These are phyloP conservation scores for Spergularia marina DNA, from an alignment of 148 eudicot genomes.

Conservation along the genomic window DNA sequence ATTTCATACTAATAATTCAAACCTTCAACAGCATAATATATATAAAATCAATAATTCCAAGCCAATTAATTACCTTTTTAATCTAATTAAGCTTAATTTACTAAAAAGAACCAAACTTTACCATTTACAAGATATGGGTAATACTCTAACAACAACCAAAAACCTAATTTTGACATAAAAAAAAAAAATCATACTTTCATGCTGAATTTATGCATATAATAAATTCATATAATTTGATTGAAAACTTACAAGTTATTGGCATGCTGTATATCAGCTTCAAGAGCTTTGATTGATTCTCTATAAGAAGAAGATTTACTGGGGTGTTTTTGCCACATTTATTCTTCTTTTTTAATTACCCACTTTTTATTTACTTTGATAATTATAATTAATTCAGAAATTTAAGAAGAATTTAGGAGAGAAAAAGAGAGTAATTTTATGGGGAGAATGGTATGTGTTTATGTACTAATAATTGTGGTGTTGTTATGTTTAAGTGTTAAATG, in stretches of 20 bases:
- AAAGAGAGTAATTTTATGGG: not conserved
- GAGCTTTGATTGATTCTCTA: slow-evolving; percentile 70
- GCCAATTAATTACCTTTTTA: not conserved
- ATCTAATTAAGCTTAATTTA: not conserved
- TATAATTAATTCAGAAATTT: not conserved
- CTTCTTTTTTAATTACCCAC: not conserved
- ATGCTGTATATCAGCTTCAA: slow-evolving; percentile 92
- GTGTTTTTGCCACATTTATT: slow-evolving; percentile 60
- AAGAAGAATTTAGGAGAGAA: slow-evolving; percentile 3
- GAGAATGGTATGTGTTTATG: slow-evolving; percentile 18
- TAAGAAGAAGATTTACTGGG: slow-evolving; percentile 49
- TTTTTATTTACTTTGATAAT: not conserved
- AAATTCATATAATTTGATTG: not conserved
- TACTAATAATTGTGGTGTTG: slow-evolving; percentile 5
- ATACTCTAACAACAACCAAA: not conserved
- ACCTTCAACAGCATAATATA: not conserved
- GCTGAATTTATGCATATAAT: not conserved
- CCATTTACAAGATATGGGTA: not conserved
- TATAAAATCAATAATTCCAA: not conserved
- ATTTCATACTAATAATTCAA: not conserved
- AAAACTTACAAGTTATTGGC: slow-evolving; percentile 69
- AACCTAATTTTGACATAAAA: not conserved
- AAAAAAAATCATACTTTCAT: not conserved
- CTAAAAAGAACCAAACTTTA: slow-evolving; percentile 2
- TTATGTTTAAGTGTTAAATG: not conserved